These are phyloP conservation scores for Metarhizium humberi DNA, from an alignment of 2,329 filamentous ascomycete genomes.

Conservation along the genomic window DNA sequence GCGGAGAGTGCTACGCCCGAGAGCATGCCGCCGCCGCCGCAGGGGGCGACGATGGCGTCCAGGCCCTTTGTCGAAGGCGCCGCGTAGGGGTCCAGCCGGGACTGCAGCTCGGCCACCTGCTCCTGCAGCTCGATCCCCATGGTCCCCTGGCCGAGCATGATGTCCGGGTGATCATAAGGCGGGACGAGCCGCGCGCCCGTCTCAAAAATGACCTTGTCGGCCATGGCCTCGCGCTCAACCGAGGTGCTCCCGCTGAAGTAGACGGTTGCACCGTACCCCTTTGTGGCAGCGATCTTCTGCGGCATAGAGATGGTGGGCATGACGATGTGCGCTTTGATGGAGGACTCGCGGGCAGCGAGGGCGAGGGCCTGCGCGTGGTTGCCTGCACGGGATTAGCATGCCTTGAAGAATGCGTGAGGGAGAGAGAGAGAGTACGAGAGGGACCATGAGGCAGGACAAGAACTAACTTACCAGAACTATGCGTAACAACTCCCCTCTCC, in stretches of 20 bases:
- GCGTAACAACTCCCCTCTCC: slow-evolving; percentile 71
- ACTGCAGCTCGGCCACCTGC: slow-evolving; percentile 49
- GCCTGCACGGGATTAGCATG: slow-evolving; percentile 38
- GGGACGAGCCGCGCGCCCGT: slow-evolving; percentile 76
- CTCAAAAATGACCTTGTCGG: slow-evolving; percentile 55
- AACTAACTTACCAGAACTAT: slow-evolving; percentile 62
- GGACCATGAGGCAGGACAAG: too few species aligned
- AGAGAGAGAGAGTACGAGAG: too few species aligned
- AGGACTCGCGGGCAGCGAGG: slow-evolving; percentile 66
- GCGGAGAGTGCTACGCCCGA: slow-evolving; percentile 72
- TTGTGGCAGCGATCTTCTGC: slow-evolving; percentile 80
- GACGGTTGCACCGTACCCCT: slow-evolving; percentile 66
- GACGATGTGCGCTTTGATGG: slow-evolving; percentile 75
- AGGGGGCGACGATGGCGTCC: slow-evolving; percentile 70
- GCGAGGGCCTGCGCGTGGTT: slow-evolving; percentile 93
- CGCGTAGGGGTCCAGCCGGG: slow-evolving; percentile 4
- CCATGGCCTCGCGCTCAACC: slow-evolving; percentile 70
- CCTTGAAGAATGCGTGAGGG: too few species aligned
- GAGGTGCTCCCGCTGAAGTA: slow-evolving; percentile 76
- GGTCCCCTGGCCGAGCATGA: slow-evolving; percentile 91
- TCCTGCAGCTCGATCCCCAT: slow-evolving; percentile 71
- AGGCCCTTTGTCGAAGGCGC: slow-evolving; percentile 23
- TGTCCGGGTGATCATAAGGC: slow-evolving; percentile 86
- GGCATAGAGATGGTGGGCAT: slow-evolving; percentile 82
- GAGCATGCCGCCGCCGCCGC: slow-evolving; percentile 83